Evolutionary conservation across 345 rosid genomes (phyloP).

Genomic region (Cochlearia excelsa): DNA sequence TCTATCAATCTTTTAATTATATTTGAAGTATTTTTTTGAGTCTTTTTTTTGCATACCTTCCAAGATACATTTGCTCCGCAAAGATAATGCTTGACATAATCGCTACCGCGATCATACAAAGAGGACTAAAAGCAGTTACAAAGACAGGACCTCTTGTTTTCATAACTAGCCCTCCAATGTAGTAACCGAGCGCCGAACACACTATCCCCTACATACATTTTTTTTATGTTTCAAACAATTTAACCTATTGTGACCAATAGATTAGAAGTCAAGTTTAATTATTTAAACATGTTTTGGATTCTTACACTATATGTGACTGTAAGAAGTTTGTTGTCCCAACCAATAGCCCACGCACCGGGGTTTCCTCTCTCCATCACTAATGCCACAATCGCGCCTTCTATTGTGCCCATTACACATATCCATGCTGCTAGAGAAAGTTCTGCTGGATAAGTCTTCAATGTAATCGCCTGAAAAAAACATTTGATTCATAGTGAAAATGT

Average conservation of each 20-base stretch:
- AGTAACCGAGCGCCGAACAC: constrained; percentile 64
- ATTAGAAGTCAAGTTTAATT: not conserved
- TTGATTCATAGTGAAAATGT: not conserved
- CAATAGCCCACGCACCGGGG: constrained; percentile 45
- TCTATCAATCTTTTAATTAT: not conserved
- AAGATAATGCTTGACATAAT: constrained; percentile 57
- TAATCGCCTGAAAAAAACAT: constrained; percentile 43
- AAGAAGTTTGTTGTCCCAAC: constrained; percentile 60
- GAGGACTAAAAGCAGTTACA: constrained; percentile 70
- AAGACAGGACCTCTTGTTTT: constrained; percentile 73
- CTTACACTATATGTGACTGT: constrained; percentile 66
- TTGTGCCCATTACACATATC: constrained; percentile 67
- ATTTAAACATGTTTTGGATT: not conserved
- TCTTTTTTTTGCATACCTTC: constrained; percentile 44
- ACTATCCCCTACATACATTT: constrained; percentile 56
- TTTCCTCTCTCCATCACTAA: constrained; percentile 61
- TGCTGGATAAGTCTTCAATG: constrained; percentile 54
- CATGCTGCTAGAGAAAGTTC: constrained; percentile 67
- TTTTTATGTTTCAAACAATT: not conserved
- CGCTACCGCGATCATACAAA: constrained; percentile 70
- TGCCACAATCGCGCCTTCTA: constrained; percentile 46
- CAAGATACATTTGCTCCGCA: constrained; percentile 63
- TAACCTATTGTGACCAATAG: not conserved
- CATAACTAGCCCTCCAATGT: constrained; percentile 67
- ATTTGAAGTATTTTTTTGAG: not conserved